Base-by-base conservation (phyloP, 371 early-diverging fungal genomes). In the Rozella allomycis region DNA sequence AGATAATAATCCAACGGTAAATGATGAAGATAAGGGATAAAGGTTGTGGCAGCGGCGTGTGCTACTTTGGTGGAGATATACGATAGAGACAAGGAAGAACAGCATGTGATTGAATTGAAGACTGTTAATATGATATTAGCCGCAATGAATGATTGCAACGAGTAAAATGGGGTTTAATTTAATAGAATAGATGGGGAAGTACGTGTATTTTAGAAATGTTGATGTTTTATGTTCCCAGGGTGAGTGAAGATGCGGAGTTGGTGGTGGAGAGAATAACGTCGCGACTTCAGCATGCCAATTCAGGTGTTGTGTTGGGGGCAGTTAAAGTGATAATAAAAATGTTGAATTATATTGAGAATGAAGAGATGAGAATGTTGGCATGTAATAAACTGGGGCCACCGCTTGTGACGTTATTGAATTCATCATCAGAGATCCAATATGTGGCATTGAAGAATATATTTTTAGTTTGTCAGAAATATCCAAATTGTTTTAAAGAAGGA, bases 71-170 rank as follows among this genome's bases (percentile, higher is more conserved):
- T 65, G 10, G 90, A 93, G 46, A 94, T 94, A 38, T 68, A 76
- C 26, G 79, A 79, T 42, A 54, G 70, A 19, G 77, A 80, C 8
- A 55, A 63, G 21, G 50, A 55, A 20, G 46, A 93, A 35, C 76
- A 83, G 39, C 49, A 72, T 20, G 45, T 62, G 9, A 58, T 68
- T 23, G 11, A 20, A 5, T 14, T 32, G 4, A 21, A 20, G 20
- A 8, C 17, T 13, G 72, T 80, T n/a, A 16, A 12, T 16, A 35
- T 7, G 10, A 12, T 35, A n/a, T 17, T 17, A 6, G 20, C 80
- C 13, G 91, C 93, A 1, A 43, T 96, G 36, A 90, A 90, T 50
- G 90, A 91, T 52, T 96, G 93, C 60, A 80, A 81, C 25, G 82
- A 91, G 77, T 75, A 58, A 46, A n/a, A n/a, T n/a, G n/a, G n/a